These are phyloP conservation scores for Basipetospora chlamydospora DNA, from an alignment of 2,329 filamentous ascomycete species.

Conservation along the genomic window DNA sequence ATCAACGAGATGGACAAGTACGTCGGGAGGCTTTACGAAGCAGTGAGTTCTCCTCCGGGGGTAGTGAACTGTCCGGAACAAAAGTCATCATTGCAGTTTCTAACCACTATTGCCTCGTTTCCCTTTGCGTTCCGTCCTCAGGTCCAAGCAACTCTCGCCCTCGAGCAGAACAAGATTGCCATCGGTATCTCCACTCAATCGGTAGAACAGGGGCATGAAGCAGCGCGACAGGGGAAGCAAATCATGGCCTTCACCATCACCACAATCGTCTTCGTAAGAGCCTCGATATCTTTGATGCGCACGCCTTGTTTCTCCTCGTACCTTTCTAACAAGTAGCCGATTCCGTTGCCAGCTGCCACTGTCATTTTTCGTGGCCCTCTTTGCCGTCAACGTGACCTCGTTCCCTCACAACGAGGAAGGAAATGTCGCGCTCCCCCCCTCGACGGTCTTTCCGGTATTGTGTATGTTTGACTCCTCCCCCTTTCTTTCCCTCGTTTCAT, in stretches of 20 bases:
- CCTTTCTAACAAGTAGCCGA: neutral
- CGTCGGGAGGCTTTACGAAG: conserved; percentile 8
- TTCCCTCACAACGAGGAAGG: neutral
- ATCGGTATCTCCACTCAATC: neutral
- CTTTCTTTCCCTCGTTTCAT: neutral
- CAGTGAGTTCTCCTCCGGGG: conserved; percentile 5
- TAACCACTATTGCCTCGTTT: too few species aligned
- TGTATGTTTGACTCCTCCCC: neutral
- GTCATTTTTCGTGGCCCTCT: neutral
- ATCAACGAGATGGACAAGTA: conserved; percentile 10
- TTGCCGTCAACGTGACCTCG: neutral
- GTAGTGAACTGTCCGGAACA: too few species aligned
- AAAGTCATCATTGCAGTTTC: too few species aligned
- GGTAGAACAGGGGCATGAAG: too few species aligned
- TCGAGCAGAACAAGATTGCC: neutral
- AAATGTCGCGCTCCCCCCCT: neutral
- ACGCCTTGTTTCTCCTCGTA: neutral
- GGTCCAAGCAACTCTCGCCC: neutral
- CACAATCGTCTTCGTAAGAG: neutral
- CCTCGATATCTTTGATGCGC: neutral
- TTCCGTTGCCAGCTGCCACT: neutral
- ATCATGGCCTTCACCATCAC: neutral
- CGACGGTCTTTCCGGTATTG: neutral
- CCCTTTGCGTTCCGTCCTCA: neutral
- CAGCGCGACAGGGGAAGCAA: neutral